Base-by-base conservation (phyloP, 1,284 basidiomycete species). In the Ustilago cynodontis region DNA sequence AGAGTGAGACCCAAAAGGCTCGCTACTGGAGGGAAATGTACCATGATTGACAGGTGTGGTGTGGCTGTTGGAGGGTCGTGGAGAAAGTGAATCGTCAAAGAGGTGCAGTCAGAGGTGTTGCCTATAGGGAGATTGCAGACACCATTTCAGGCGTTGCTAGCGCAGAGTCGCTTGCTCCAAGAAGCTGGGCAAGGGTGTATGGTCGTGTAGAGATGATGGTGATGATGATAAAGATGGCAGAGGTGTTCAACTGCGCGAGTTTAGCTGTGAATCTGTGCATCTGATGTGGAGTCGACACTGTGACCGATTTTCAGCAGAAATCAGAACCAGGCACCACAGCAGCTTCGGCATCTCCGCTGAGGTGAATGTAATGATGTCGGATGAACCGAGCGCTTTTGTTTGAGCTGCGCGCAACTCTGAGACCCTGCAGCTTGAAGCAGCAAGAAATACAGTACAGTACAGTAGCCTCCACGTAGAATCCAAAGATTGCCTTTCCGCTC, bases 1-100 rank as follows among this genome's bases (percentile, higher is more conserved):
- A 18, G 45, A 11, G 47, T 41, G 8, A 64, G 37, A 60, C 51
- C 60, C 9, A 54, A 20, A 9, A 63, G 57, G 60, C 52, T 29
- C 5, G 50, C 45, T 7, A 43, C 8, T 31, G 20, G 22, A n/a
- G 14, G 51, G 11, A 50, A 37, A 35, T 16, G 51, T 43, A 65
- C 45, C 63, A 71, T 71, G 39, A 13, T 45, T 28, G 26, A 1
- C 18, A 24, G 50, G 14, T 31, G 28, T 33, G 16, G 16, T 29
- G n/a, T n/a, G n/a, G 16, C 54, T 31, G 28, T 20, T 18, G 7
- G 20, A 31, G 22, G 26, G n/a, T 24, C 37, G 22, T 28, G 35
- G 24, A 43, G 50, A 43, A 26, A 58, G 1, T 24, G 9, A 16
- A 45, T 20, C 9, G 20, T 18, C 22, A n/a, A 10, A 33, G 28